Percentiles rank a stretch among this genome's conserved stretches.
phyloP scores from a whole-genome alignment of 2,329 filamentous ascomycete species.

The Zymoseptoria ardabiliae region DNA sequence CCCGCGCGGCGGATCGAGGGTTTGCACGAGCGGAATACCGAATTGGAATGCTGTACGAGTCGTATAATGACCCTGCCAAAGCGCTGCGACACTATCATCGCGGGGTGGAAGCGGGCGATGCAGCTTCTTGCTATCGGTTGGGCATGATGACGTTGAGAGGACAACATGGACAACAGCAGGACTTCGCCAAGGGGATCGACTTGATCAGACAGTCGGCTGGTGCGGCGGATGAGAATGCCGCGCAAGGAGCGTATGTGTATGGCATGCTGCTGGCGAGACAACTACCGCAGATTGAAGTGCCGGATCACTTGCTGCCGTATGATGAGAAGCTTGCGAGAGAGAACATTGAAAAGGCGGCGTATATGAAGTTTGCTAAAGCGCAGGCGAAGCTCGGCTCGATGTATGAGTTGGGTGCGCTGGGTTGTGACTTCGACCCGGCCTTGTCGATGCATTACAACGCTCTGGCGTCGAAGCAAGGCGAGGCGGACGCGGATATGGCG shows the following conservation, averaged over 20 bases:
- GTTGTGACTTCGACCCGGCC: slow-evolving; percentile 89
- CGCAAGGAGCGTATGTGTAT: slow-evolving; percentile 81
- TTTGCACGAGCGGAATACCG: slow-evolving; percentile 88
- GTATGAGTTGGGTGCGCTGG: slow-evolving; percentile 87
- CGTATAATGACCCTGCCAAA: slow-evolving; percentile 84
- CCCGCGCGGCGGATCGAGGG: slow-evolving; percentile 74
- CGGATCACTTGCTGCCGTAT: slow-evolving; percentile 60
- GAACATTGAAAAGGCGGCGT: slow-evolving; percentile 94
- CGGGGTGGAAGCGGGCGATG: slow-evolving; percentile 73
- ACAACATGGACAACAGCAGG: slow-evolving; percentile 82
- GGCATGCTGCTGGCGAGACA: slow-evolving; percentile 91
- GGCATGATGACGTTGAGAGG: slow-evolving; percentile 97
- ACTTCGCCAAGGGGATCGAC: slow-evolving; percentile 69
- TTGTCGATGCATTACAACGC: slow-evolving; percentile 94
- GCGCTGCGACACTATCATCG: slow-evolving; percentile 84
- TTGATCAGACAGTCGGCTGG: slow-evolving; percentile 78
- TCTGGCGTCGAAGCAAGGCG: slow-evolving; percentile 82
- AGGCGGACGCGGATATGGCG: slow-evolving; percentile 87
- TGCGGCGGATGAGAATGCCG: slow-evolving; percentile 88
- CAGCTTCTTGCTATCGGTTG: slow-evolving; percentile 76
- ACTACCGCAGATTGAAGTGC: slow-evolving; percentile 80
- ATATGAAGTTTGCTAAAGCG: slow-evolving; percentile 89
- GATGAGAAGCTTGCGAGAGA: slow-evolving; percentile 68
- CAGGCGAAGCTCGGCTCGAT: slow-evolving; percentile 96
- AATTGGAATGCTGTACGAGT: slow-evolving; percentile 97